Base-by-base conservation (phyloP, 176 grass and related monocot species). In the Areca catechu region DNA sequence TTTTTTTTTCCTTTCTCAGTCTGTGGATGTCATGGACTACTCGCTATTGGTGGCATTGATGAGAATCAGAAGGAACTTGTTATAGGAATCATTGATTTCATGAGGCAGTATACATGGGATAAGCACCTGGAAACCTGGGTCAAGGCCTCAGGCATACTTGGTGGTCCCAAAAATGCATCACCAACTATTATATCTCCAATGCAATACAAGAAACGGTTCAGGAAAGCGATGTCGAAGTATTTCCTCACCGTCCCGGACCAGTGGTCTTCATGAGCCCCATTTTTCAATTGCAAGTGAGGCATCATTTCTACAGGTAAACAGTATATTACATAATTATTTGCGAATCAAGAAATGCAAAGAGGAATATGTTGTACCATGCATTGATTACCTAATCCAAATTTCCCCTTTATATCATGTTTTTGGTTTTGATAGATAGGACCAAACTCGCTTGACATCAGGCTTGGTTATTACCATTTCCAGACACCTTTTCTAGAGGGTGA, bases 41-140 rank as follows among this genome's bases (percentile, higher is more conserved):
- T 97, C 87, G 0, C 80, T 97, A 50, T 62, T 97, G 37, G 93
- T 88, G 86, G 86, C 22, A 62, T 97, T 5, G 83, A 97, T 0
- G 76, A 91, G 49, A 73, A 82, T 54, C 77, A 75, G 19, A 78
- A 88, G 16, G 86, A 97, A 22, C 80, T 91, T 6, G 93, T 91
- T n/a, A 57, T 91, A 0, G 83, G 92, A 75, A 91, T 97, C 50
- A 97, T 97, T 7, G 92, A 97, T 65, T 91, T 77, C 80, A 72
- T 97, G 66, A 75, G 86, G 15, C 91, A 90, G 60, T 95, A 95
- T 68, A 95, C 86, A 34, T 95, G 86, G 91, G 91, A 95, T 71
- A 91, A 91, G 65, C 92, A 97, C 27, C 72, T 97, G 19, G 92
- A 97, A 68, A 97, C 86, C 6, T 90, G 83, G 86, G 92, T 97